Conservation (phyloP, 2,329 filamentous ascomycete species). For the Stemphylium vesicarium region DNA sequence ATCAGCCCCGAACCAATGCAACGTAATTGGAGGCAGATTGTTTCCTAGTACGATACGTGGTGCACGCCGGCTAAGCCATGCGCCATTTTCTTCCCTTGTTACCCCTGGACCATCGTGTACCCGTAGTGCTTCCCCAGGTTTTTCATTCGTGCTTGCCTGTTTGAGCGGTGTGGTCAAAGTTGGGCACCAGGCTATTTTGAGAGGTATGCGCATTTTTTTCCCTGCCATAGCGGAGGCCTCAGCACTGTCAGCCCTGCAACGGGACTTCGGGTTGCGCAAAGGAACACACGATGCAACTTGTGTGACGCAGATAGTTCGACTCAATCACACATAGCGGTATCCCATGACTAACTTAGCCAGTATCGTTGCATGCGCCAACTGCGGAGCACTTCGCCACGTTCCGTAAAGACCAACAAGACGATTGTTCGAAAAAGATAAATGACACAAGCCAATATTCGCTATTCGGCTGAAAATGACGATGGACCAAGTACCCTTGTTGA, state of each 20-base stretch:
- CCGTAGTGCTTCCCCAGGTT: slow-evolving; percentile 27
- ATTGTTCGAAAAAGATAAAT: slow-evolving; percentile 25
- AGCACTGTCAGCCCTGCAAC: slow-evolving; percentile 10
- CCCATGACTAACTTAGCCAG: slow-evolving; percentile 25
- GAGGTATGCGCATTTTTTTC: slow-evolving; percentile 27
- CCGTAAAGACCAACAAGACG: slow-evolving; percentile 16
- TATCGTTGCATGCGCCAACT: slow-evolving; percentile 14
- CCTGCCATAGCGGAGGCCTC: slow-evolving; percentile 23
- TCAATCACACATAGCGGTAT: slow-evolving; percentile 5
- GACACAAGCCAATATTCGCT: slow-evolving; percentile 38
- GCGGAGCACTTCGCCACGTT: slow-evolving; percentile 33
- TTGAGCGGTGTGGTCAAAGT: slow-evolving; percentile 31
- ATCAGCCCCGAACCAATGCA: slow-evolving; percentile 35
- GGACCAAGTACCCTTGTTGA: slow-evolving; percentile 31
- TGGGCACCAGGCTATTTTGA: slow-evolving; percentile 26
- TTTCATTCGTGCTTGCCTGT: slow-evolving; percentile 24
- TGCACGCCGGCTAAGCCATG: slow-evolving; percentile 22
- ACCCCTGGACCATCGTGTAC: slow-evolving; percentile 17
- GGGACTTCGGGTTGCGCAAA: slow-evolving; percentile 2
- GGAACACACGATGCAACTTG: slow-evolving; percentile 13
- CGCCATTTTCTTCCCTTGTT: slow-evolving; percentile 29
- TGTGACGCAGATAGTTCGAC: slow-evolving; percentile 17
- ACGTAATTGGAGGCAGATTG: slow-evolving; percentile 35
- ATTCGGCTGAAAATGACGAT: slow-evolving; percentile 39
- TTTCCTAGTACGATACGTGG: slow-evolving; percentile 33